Percentiles rank a stretch among this genome's conserved stretches.
Evolutionary conservation across 176 grass and related monocot genomes (phyloP).

Genomic region (Lolium perenne): DNA sequence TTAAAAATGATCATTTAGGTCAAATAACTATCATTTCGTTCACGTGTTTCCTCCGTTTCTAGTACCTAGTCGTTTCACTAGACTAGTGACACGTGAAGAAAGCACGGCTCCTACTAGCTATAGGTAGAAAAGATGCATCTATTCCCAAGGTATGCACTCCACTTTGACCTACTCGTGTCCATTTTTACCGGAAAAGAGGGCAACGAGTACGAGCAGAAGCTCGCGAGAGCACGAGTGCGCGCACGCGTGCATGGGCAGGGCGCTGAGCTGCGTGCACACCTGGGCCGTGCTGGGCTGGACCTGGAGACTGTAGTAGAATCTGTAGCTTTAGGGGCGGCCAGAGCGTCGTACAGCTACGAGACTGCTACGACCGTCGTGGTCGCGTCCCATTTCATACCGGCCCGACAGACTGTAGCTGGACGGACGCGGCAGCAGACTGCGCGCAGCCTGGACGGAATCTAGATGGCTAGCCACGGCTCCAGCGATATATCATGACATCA

Average conservation of each 20-base stretch:
- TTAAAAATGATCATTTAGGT: too few species aligned
- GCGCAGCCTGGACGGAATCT: too few species aligned
- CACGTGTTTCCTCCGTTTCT: not conserved
- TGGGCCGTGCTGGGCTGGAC: not conserved
- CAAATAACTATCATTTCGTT: too few species aligned
- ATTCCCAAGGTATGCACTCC: too few species aligned
- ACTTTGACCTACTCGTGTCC: not conserved
- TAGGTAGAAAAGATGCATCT: too few species aligned
- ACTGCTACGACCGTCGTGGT: not conserved
- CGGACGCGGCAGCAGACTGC: too few species aligned
- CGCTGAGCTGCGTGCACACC: not conserved
- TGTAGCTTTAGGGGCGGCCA: not conserved
- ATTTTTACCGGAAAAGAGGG: not conserved
- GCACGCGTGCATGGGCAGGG: not conserved
- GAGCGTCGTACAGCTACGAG: not conserved
- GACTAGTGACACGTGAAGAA: constrained; percentile 7
- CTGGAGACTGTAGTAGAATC: not conserved
- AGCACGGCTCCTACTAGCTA: not conserved
- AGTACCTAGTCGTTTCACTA: not conserved
- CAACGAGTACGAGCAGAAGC: constrained; percentile 28
- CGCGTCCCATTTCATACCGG: too few species aligned
- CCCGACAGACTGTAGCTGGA: too few species aligned
- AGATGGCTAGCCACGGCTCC: too few species aligned
- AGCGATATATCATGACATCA: too few species aligned
- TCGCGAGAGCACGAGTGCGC: not conserved